Conservation (phyloP, 495 filamentous ascomycete species). For the Daldinia vernicosa region DNA sequence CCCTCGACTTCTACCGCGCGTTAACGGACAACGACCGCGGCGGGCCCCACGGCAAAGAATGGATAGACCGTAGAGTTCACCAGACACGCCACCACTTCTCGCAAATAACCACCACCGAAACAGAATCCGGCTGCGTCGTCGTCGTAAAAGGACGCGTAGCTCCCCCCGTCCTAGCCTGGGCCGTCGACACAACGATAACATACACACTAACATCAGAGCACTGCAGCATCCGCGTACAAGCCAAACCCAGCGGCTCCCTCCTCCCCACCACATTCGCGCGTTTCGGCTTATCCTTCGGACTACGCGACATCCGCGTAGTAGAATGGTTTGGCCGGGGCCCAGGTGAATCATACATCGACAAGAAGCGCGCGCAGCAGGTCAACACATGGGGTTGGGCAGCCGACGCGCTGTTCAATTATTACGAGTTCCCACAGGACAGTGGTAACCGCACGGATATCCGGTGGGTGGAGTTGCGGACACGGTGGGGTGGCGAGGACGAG, state of each 20-base stretch:
- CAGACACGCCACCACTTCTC: slow-evolving; percentile 57
- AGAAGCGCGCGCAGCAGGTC: slow-evolving; percentile 64
- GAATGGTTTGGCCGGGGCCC: slow-evolving; percentile 73
- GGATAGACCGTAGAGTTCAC: slow-evolving; percentile 52
- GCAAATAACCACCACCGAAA: slow-evolving; percentile 52
- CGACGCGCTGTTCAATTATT: slow-evolving; percentile 62
- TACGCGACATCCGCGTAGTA: slow-evolving; percentile 54
- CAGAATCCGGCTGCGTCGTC: slow-evolving; percentile 46
- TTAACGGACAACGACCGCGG: slow-evolving; percentile 73
- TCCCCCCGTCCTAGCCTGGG: slow-evolving; percentile 70
- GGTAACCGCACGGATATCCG: slow-evolving; percentile 70
- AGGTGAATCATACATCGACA: slow-evolving; percentile 69
- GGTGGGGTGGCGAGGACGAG: slow-evolving; percentile 42
- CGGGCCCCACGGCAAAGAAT: slow-evolving; percentile 54
- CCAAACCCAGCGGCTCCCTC: slow-evolving; percentile 47
- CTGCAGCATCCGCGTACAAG: slow-evolving; percentile 57
- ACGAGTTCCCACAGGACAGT: slow-evolving; percentile 74
- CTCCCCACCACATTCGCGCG: slow-evolving; percentile 67
- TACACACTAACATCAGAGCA: slow-evolving; percentile 60
- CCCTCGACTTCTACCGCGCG: slow-evolving; percentile 60
- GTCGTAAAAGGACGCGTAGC: slow-evolving; percentile 60
- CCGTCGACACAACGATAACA: slow-evolving; percentile 60
- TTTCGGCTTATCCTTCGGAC: slow-evolving; percentile 63
- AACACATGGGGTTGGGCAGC: slow-evolving; percentile 58
- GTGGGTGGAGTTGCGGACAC: slow-evolving; percentile 61